phyloP scores from a whole-genome alignment of 2,329 filamentous ascomycete species.

The Phoma herbarum region DNA sequence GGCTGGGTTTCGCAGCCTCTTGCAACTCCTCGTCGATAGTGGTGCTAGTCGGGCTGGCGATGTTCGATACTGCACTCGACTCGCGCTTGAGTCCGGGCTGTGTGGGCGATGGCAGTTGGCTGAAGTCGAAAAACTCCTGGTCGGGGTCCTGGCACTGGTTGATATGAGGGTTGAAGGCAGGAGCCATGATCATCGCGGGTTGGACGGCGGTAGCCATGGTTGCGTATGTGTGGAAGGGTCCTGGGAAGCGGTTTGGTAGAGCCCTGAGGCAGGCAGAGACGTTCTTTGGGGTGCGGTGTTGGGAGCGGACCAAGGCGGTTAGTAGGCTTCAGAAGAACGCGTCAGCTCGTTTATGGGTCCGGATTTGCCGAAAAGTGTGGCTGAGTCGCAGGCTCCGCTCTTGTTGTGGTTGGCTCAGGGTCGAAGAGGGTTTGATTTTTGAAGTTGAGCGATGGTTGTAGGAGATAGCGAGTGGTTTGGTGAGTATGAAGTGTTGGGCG shows the following conservation, averaged over 20 bases:
- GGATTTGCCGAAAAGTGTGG: conserved; percentile 43
- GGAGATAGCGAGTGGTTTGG: conserved; percentile 19
- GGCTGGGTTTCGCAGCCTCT: conserved; percentile 80
- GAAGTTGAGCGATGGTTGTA: conserved; percentile 9
- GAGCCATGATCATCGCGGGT: conserved; percentile 48
- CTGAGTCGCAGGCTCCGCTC: conserved; percentile 30
- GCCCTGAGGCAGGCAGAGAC: conserved; percentile 42
- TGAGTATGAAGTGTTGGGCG: conserved; percentile 14
- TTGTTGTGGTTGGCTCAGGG: not conserved
- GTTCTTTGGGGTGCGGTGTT: conserved; percentile 36
- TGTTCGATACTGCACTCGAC: conserved; percentile 62
- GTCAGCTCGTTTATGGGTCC: conserved; percentile 48
- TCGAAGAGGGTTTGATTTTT: not conserved
- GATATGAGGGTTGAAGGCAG: conserved; percentile 41
- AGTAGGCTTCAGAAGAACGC: conserved; percentile 45
- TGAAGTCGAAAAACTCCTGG: conserved; percentile 62
- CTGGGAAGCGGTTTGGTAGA: conserved; percentile 17
- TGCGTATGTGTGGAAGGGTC: conserved; percentile 27
- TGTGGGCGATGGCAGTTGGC: conserved; percentile 67
- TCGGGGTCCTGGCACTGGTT: conserved; percentile 54
- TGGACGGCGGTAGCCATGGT: conserved; percentile 50
- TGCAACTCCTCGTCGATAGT: conserved; percentile 63
- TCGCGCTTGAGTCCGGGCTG: conserved; percentile 61
- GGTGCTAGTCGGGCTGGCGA: conserved; percentile 63
- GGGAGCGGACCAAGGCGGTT: conserved; percentile 38